Percentiles rank a stretch among this genome's conserved stretches.
These are phyloP conservation scores for Niveomyces coronatus DNA, from an alignment of 2,329 filamentous ascomycete species.

Conservation along the genomic window DNA sequence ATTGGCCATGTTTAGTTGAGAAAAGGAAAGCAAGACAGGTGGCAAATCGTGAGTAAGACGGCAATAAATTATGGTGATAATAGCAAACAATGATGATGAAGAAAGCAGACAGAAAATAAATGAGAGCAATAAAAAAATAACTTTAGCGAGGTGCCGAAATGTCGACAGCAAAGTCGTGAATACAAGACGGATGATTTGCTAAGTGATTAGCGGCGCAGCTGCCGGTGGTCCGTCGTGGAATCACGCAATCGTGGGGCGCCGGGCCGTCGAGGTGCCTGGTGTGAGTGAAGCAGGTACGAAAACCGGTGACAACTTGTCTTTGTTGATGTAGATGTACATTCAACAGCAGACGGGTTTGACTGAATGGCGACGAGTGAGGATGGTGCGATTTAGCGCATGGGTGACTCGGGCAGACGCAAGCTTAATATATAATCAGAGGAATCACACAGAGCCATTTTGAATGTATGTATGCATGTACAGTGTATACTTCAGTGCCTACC, in stretches of 20 bases:
- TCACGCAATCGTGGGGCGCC: slow-evolving; percentile 24
- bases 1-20: slow-evolving; percentile 46
- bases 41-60: slow-evolving; percentile 10
- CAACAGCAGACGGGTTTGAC: no score
- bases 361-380: no score
- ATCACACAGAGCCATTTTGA: no score
- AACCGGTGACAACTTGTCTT: not conserved
- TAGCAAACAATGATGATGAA: not conserved
- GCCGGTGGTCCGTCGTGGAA: slow-evolving; percentile 5
- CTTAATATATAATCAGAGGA: no score
- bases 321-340: no score
- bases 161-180: slow-evolving; percentile 5
- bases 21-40: not conserved
- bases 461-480: no score
- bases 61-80: slow-evolving; percentile 3
- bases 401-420: no score
- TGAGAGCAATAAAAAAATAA: slow-evolving; percentile 4
- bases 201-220: no score
- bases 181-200: no score
- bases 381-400: no score
- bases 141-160: slow-evolving; percentile 8
- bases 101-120: slow-evolving; percentile 5
- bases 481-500: no score
- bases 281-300: not conserved
- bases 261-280: slow-evolving; percentile 12